These are phyloP conservation scores for Euryodendron excelsum DNA, from an alignment of 148 eudicot genomes.

Conservation along the genomic window DNA sequence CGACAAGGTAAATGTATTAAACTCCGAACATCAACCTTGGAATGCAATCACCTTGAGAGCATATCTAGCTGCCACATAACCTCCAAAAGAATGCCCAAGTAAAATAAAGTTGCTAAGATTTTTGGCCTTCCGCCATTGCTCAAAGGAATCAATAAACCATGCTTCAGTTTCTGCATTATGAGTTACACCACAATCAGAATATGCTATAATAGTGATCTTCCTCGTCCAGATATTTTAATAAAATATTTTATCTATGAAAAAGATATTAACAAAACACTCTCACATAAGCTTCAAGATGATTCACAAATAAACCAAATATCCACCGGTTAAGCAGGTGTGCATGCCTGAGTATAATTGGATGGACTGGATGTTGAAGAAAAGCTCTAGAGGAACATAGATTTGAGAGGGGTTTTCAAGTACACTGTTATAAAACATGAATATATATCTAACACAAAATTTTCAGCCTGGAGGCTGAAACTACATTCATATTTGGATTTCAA, in stretches of 20 bases:
- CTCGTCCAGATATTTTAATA: not conserved
- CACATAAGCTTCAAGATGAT: not conserved
- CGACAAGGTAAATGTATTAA: not conserved
- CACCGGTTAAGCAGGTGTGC: not conserved
- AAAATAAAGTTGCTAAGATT: conserved; percentile 73
- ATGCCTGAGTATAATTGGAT: not conserved
- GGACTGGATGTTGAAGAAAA: not conserved
- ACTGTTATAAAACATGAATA: not conserved
- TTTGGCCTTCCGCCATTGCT: conserved; percentile 93
- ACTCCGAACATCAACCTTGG: conserved; percentile 6
- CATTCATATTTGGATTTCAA: not conserved
- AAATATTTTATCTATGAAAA: not conserved
- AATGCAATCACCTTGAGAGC: conserved; percentile 67
- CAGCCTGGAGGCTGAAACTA: not conserved
- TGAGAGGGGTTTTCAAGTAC: not conserved
- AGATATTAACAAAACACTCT: not conserved
- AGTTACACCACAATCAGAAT: not conserved
- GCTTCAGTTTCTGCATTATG: conserved; percentile 86
- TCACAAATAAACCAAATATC: not conserved
- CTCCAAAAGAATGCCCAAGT: conserved; percentile 98
- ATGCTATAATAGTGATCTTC: not conserved
- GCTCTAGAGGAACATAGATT: not conserved
- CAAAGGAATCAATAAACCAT: conserved; percentile 93
- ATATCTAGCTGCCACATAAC: conserved; percentile 93
- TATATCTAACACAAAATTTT: not conserved